Percentiles rank a stretch among this genome's conserved stretches.
These are phyloP conservation scores for Saksenaea oblongispora DNA, from an alignment of 371 early-diverging fungal species.

Conservation along the genomic window DNA sequence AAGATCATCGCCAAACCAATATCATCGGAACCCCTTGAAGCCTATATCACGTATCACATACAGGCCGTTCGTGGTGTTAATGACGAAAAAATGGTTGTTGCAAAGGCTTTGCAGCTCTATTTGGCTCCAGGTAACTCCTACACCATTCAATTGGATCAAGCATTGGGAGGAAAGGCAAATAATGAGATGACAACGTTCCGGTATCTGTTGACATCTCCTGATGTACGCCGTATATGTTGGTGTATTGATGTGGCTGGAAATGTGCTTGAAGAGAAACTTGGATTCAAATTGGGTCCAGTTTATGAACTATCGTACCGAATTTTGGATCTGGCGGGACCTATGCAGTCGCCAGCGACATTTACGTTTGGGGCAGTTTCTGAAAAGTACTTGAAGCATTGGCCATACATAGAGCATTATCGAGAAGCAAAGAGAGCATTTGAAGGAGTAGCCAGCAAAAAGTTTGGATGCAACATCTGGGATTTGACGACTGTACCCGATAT, in stretches of 20 bases:
- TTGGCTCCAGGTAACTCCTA: slow-evolving; percentile 27
- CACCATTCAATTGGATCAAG: slow-evolving; percentile 25
- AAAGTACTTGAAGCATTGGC: slow-evolving; percentile 18
- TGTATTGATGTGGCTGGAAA: slow-evolving; percentile 14
- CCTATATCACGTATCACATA: slow-evolving; percentile 24
- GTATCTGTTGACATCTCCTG: slow-evolving; percentile 24
- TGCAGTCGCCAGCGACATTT: not conserved
- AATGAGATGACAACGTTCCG: not conserved
- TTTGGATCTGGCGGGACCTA: not conserved
- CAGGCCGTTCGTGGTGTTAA: not conserved
- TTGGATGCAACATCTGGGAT: slow-evolving; percentile 32
- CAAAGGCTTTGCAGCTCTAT: slow-evolving; percentile 36
- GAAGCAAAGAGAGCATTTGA: slow-evolving; percentile 16
- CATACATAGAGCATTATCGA: slow-evolving; percentile 7
- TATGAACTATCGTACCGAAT: slow-evolving; percentile 18
- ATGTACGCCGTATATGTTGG: slow-evolving; percentile 30
- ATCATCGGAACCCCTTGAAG: not conserved
- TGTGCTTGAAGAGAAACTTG: slow-evolving; percentile 14
- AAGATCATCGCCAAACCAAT: slow-evolving; percentile 11
- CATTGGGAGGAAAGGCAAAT: slow-evolving; percentile 8
- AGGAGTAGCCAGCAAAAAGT: slow-evolving; percentile 6
- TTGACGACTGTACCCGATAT: slow-evolving; percentile 9
- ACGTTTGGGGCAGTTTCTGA: slow-evolving; percentile 6
- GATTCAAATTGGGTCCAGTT: slow-evolving; percentile 21
- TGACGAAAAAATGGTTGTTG: not conserved